These are phyloP conservation scores for Saprolegnia diclina DNA, from an alignment of 352 stramenopile genomes.

Conservation along the genomic window DNA sequence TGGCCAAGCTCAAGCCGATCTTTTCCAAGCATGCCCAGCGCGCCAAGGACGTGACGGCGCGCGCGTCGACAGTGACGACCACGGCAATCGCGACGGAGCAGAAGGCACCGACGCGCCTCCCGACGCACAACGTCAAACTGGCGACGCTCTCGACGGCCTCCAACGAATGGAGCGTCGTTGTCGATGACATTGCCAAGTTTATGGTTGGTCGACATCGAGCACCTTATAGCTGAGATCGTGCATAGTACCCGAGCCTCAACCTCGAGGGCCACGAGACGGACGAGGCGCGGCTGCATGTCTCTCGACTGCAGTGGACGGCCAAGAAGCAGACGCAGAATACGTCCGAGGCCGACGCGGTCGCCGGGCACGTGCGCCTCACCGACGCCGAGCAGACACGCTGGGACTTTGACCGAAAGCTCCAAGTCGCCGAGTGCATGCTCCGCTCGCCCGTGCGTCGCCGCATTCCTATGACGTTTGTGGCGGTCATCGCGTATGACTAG, in stretches of 20 bases:
- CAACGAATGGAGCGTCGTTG: constrained; percentile 12
- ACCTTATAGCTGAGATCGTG: not conserved
- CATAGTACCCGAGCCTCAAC: constrained; percentile 26
- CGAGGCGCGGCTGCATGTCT: constrained; percentile 22
- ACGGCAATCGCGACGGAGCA: not conserved
- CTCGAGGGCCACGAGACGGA: constrained; percentile 21
- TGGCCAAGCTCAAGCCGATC: constrained; percentile 26
- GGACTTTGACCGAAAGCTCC: constrained; percentile 53
- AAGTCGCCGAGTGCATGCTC: constrained; percentile 50
- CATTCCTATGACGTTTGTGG: no score
- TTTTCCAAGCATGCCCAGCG: constrained; percentile 22
- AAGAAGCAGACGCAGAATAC: constrained; percentile 38
- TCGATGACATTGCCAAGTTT: constrained; percentile 28
- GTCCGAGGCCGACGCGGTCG: constrained; percentile 28
- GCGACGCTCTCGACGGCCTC: constrained; percentile 10
- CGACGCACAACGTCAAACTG: constrained; percentile 20
- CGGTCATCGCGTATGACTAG: no score
- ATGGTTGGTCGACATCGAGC: constrained; percentile 12
- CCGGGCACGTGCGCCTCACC: constrained; percentile 31
- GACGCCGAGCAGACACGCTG: constrained; percentile 33
- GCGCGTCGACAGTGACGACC: not conserved
- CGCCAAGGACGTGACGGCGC: constrained; percentile 12
- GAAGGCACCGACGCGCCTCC: not conserved
- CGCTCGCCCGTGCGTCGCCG: constrained; percentile 31
- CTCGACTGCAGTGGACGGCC: constrained; percentile 50